Evolutionary conservation across 2,329 filamentous ascomycete genomes (phyloP).

Genomic region (Talaromyces sp.): DNA sequence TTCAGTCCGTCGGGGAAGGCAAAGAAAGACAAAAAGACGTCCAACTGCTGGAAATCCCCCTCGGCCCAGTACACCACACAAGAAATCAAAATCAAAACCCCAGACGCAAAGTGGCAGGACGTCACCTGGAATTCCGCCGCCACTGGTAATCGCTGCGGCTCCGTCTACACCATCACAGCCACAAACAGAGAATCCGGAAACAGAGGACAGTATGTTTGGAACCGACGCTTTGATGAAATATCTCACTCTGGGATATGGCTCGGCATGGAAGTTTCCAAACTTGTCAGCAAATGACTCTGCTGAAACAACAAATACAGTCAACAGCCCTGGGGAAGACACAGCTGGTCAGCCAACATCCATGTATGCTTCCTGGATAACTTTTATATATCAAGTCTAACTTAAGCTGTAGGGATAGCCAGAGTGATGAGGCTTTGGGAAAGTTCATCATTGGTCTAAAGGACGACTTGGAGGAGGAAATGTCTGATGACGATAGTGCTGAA

Average conservation of each 20-base stretch:
- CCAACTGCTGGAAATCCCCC: conserved; percentile 2
- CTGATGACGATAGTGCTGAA: conserved; percentile 28
- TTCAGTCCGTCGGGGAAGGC: conserved; percentile 52
- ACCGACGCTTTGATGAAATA: conserved; percentile 46
- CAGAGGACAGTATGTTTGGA: conserved; percentile 29
- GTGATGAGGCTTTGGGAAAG: conserved; percentile 20
- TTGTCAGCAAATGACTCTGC: conserved; percentile 20
- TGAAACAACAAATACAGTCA: conserved; percentile 20
- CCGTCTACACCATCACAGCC: conserved; percentile 13
- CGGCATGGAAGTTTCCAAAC: conserved; percentile 40
- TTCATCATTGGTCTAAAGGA: conserved; percentile 42
- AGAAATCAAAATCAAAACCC: conserved; percentile 11
- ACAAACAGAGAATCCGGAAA: conserved; percentile 16
- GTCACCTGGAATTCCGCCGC: conserved; percentile 40
- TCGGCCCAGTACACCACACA: conserved; percentile 3
- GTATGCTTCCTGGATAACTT: neutral
- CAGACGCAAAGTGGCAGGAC: conserved; percentile 20
- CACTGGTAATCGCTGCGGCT: conserved; percentile 29
- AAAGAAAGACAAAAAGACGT: conserved; percentile 26
- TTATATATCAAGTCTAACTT: neutral
- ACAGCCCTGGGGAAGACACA: conserved; percentile 15
- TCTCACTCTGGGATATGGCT: conserved; percentile 46
- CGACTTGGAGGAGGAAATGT: conserved; percentile 33
- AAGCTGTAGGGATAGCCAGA: neutral
- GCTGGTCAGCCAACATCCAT: neutral